Percentiles rank a stretch among this genome's conserved stretches.
Conservation (phyloP, 805 yeast species). For the Saccharomycopsis sp. region DNA sequence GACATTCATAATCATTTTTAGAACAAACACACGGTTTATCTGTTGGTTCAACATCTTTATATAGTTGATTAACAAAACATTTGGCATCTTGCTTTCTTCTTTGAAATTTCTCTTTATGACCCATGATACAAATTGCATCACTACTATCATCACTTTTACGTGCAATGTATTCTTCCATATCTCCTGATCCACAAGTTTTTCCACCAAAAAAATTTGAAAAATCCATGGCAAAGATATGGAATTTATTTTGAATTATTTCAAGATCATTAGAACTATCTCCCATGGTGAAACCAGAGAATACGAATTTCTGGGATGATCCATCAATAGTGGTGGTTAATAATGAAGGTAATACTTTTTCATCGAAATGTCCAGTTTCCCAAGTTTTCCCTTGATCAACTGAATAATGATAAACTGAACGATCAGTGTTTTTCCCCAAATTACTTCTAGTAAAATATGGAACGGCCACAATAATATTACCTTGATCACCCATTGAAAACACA, state of each 20-base stretch:
- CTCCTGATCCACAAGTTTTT: conserved; percentile 34
- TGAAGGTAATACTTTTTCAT: conserved; percentile 30
- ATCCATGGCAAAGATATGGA: conserved; percentile 31
- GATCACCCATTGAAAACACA: conserved; percentile 58
- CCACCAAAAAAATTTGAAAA: conserved; percentile 44
- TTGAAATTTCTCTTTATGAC: conserved; percentile 50
- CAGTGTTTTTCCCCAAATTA: conserved; percentile 22
- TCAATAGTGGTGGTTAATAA: conserved; percentile 51
- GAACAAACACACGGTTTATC: conserved; percentile 58
- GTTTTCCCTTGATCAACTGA: conserved; percentile 67
- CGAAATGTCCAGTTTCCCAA: conserved; percentile 47
- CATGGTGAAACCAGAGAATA: conserved; percentile 45
- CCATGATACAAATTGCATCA: conserved; percentile 47
- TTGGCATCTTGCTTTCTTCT: conserved; percentile 57
- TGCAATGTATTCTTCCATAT: conserved; percentile 58
- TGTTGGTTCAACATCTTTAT: conserved; percentile 33
- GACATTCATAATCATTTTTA: conserved; percentile 62
- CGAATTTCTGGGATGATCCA: conserved; percentile 53
- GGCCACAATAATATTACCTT: conserved; percentile 63
- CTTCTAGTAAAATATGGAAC: conserved; percentile 32
- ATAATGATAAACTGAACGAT: conserved; percentile 29
- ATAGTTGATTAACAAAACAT: conserved; percentile 46
- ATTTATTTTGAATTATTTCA: no score
- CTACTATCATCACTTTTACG: conserved; percentile 24
- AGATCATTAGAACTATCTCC: conserved; percentile 9